Evolutionary conservation across 2,329 filamentous ascomycete genomes (phyloP).

Genomic region (Arthrobotrys conoides): DNA sequence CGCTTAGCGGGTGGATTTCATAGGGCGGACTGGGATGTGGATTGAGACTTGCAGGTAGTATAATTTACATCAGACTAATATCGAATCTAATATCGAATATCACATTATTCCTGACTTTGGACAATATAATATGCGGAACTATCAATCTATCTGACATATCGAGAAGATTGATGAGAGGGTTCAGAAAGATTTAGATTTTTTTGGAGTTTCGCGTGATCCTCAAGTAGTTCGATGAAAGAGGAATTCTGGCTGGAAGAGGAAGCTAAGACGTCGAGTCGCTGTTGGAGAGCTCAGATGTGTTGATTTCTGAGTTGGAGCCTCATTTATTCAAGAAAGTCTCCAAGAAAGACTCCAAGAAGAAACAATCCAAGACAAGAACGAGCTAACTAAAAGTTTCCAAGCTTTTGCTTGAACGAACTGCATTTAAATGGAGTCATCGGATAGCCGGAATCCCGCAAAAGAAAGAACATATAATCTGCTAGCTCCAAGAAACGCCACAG

Average conservation of each 20-base stretch:
- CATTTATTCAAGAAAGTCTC: neutral
- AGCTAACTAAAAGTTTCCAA: constrained; percentile 11
- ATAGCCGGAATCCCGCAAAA: constrained; percentile 17
- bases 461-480: constrained; percentile 9
- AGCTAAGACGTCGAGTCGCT: constrained; percentile 4
- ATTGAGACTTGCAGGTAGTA: constrained; percentile 23
- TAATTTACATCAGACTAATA: constrained; percentile 12
- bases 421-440: constrained; percentile 3
- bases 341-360: too few relatives aligned
- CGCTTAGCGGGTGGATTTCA: constrained; percentile 42
- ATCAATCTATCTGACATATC: neutral
- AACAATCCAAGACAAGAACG: constrained; percentile 2
- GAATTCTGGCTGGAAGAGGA: constrained; percentile 19
- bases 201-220: neutral
- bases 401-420: constrained; percentile 22
- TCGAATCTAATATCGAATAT: constrained; percentile 2
- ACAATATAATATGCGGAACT: neutral
- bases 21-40: constrained; percentile 30
- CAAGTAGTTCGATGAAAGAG: constrained; percentile 19
- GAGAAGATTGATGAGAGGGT: neutral
- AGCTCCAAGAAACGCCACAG: constrained; percentile 13
- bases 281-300: constrained; percentile 5
- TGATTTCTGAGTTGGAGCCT: constrained; percentile 15
- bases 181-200: neutral
- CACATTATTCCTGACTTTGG: neutral